Conservation (phyloP, 2,329 filamentous ascomycete genomes). For the Paracoccidioides lutzii region DNA sequence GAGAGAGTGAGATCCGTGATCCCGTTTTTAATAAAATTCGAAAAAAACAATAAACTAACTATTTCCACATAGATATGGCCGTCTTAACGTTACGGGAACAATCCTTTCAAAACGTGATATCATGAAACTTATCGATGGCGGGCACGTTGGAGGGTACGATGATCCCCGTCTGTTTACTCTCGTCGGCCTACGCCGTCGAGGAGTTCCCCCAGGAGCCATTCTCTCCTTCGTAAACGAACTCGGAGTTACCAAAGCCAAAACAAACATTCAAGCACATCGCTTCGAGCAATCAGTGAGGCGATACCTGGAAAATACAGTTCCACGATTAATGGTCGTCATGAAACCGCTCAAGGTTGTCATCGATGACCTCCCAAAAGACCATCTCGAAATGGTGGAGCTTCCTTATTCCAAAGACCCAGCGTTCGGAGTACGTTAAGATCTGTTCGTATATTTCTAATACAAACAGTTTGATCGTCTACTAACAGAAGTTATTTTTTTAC, state of each 20-base stretch:
- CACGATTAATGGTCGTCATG: constrained; percentile 76
- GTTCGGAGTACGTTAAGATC: constrained; percentile 24
- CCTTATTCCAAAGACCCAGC: constrained; percentile 69
- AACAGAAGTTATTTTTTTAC: not conserved
- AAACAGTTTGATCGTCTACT: not conserved
- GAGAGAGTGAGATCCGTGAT: constrained; percentile 43
- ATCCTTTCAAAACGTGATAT: constrained; percentile 81
- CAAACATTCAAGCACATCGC: constrained; percentile 65
- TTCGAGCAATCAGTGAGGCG: constrained; percentile 76
- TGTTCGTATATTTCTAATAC: not conserved
- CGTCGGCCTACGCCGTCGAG: constrained; percentile 68
- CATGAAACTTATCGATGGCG: constrained; percentile 61
- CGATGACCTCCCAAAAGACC: constrained; percentile 48
- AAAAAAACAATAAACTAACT: constrained; percentile 9
- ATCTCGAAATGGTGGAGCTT: constrained; percentile 50
- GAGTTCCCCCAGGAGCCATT: constrained; percentile 77
- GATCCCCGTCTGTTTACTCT: constrained; percentile 83
- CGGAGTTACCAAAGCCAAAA: constrained; percentile 71
- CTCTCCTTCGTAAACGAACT: constrained; percentile 84
- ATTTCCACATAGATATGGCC: constrained; percentile 38
- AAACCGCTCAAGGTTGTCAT: constrained; percentile 75
- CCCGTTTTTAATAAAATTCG: not conserved
- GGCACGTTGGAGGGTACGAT: constrained; percentile 77
- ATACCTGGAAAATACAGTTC: constrained; percentile 78
- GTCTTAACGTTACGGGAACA: constrained; percentile 69